Evolutionary conservation across 2,329 filamentous ascomycete species (phyloP).

Genomic region (Aspergillus cejpii): DNA sequence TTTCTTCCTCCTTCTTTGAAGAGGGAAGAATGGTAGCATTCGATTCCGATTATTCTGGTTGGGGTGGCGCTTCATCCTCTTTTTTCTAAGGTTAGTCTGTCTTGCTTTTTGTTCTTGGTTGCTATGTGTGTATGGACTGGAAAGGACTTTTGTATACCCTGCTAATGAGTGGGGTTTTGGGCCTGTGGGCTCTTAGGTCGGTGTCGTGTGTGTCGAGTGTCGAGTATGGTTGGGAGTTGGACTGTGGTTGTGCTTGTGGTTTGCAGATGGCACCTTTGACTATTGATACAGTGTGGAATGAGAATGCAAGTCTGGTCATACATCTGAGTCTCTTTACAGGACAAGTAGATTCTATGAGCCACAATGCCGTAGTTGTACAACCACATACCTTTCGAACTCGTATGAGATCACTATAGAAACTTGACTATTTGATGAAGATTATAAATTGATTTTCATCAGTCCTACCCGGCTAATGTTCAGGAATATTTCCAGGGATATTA

Average conservation of each 20-base stretch:
- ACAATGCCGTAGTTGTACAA: too few relatives aligned
- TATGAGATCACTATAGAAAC: too few relatives aligned
- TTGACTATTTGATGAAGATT: constrained; percentile 9
- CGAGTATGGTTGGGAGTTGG: too few relatives aligned
- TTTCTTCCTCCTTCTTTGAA: constrained; percentile 27
- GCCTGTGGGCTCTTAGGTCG: constrained; percentile 1
- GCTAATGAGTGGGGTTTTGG: constrained; percentile 30
- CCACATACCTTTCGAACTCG: too few relatives aligned
- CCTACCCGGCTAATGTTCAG: constrained; percentile 9
- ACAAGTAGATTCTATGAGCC: too few relatives aligned
- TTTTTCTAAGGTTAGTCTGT: constrained; percentile 46
- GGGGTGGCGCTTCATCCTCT: constrained; percentile 63
- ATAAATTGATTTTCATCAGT: constrained; percentile 6
- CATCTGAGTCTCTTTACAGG: too few relatives aligned
- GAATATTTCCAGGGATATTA: constrained; percentile 21
- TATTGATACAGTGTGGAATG: constrained; percentile 27
- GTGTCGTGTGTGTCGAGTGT: background rate
- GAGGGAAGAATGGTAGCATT: constrained; percentile 55
- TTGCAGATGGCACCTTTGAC: background rate
- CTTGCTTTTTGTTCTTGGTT: constrained; percentile 7
- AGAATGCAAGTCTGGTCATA: constrained; percentile 42
- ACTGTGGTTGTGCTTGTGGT: background rate
- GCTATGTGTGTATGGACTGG: constrained; percentile 11
- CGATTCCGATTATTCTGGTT: constrained; percentile 90
- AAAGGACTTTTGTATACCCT: constrained; percentile 23